Percentiles rank a stretch among this genome's conserved stretches.
Evolutionary conservation across 371 early-diverging fungal species (phyloP).

Genomic region (Rhizopus microsporus): DNA sequence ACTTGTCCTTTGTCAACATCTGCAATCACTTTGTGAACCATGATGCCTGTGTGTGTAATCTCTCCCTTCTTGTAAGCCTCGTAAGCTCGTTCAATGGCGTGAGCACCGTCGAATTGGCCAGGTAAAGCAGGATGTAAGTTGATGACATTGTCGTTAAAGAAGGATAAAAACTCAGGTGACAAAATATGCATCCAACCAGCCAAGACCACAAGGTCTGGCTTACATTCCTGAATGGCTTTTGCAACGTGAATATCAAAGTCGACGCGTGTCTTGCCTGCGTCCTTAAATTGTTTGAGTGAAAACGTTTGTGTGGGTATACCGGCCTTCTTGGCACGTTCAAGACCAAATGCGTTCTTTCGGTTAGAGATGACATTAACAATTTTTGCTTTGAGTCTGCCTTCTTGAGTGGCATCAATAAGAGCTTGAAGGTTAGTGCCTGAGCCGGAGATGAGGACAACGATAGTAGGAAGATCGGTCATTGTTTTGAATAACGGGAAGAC

Average conservation of each 20-base stretch:
- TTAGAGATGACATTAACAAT: slow-evolving; percentile 81
- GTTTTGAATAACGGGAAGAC: neutral
- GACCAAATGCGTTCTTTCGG: slow-evolving; percentile 77
- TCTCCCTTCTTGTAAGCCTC: slow-evolving; percentile 77
- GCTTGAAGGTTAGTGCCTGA: slow-evolving; percentile 96
- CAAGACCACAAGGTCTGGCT: slow-evolving; percentile 85
- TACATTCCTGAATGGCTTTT: slow-evolving; percentile 53
- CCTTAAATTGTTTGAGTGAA: slow-evolving; percentile 81
- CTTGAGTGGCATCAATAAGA: slow-evolving; percentile 82
- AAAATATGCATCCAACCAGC: slow-evolving; percentile 98
- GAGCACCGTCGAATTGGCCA: slow-evolving; percentile 92
- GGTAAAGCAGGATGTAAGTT: slow-evolving; percentile 97
- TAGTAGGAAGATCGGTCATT: slow-evolving; percentile 41
- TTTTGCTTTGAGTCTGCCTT: slow-evolving; percentile 53
- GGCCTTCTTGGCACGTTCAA: slow-evolving; percentile 79
- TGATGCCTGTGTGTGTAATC: slow-evolving; percentile 86
- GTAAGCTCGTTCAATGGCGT: slow-evolving; percentile 93
- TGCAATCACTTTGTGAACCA: slow-evolving; percentile 96
- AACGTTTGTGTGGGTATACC: slow-evolving; percentile 80
- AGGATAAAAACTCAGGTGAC: slow-evolving; percentile 79
- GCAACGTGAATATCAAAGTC: slow-evolving; percentile 91
- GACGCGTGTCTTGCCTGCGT: slow-evolving; percentile 75
- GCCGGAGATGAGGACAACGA: slow-evolving; percentile 94
- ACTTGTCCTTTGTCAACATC: slow-evolving; percentile 94
- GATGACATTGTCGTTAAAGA: slow-evolving; percentile 70